Conservation (phyloP, 768 basidiomycete genomes). For the Trametes coccinea region DNA sequence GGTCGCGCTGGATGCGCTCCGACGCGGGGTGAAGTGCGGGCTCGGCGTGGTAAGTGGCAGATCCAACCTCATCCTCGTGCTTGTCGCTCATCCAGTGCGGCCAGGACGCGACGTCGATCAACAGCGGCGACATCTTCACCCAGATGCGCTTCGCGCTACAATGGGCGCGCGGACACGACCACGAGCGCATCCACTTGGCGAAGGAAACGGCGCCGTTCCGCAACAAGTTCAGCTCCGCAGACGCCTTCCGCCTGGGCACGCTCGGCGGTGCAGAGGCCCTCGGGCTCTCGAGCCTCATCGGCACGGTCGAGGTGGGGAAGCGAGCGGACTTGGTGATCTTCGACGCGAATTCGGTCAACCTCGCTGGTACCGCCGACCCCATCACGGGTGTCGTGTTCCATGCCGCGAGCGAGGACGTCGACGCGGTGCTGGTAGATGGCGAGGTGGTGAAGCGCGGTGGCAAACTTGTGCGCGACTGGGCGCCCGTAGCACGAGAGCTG, state of each 20-base stretch:
- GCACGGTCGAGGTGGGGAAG: slow-evolving; percentile 35
- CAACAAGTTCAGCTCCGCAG: slow-evolving; percentile 26
- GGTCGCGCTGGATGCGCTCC: slow-evolving; percentile 30
- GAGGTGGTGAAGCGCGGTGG: slow-evolving; percentile 33
- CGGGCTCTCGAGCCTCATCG: slow-evolving; percentile 28
- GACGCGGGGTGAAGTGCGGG: slow-evolving; percentile 32
- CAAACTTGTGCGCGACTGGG: slow-evolving; percentile 30
- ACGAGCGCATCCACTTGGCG: slow-evolving; percentile 23
- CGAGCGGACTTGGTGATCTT: slow-evolving; percentile 33
- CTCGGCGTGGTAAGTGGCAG: slow-evolving; percentile 28
- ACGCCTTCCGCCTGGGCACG: slow-evolving; percentile 33
- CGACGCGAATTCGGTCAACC: slow-evolving; percentile 32
- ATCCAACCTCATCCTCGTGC: too few species aligned
- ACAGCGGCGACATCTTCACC: slow-evolving; percentile 33
- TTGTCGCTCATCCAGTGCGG: not conserved
- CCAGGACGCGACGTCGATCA: slow-evolving; percentile 30
- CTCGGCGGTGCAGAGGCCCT: slow-evolving; percentile 34
- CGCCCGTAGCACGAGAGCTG: slow-evolving; percentile 28
- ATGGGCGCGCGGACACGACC: slow-evolving; percentile 27
- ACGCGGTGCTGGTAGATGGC: slow-evolving; percentile 34
- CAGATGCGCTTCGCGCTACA: slow-evolving; percentile 35
- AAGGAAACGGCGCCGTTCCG: slow-evolving; percentile 20
- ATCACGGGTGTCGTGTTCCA: slow-evolving; percentile 32
- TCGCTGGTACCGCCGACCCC: slow-evolving; percentile 30
- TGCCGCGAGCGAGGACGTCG: slow-evolving; percentile 33